These are phyloP conservation scores for Onygenales sp. DNA, from an alignment of 2,329 filamentous ascomycete species.

Conservation along the genomic window DNA sequence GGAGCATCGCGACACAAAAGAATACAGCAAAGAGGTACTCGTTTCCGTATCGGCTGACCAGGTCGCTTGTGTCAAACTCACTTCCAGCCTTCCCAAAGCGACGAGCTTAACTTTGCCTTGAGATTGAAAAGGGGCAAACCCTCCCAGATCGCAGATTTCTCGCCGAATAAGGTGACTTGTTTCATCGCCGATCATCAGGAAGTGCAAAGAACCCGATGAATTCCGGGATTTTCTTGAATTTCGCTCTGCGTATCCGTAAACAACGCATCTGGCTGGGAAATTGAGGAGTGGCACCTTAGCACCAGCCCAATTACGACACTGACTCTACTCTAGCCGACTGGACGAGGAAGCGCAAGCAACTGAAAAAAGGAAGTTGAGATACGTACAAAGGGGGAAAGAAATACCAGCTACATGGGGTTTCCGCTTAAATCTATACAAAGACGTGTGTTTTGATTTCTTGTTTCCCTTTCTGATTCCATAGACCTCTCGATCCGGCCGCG, in stretches of 20 bases:
- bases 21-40: constrained; percentile 57
- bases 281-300: no score
- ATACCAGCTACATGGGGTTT: no score
- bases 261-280: no score
- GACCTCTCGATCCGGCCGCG: no score
- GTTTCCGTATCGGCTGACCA: constrained; percentile 53
- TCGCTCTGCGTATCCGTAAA: neutral
- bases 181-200: constrained; percentile 15
- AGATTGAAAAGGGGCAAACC: constrained; percentile 11
- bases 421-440: no score
- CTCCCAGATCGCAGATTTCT: constrained; percentile 16
- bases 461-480: no score
- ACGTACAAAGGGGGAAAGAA: no score
- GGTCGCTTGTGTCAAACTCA: constrained; percentile 8
- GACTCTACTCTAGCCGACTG: no score
- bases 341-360: no score
- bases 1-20: constrained; percentile 55
- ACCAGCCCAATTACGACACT: no score
- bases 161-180: constrained; percentile 16
- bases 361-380: no score
- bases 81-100: constrained; percentile 5
- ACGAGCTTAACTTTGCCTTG: constrained; percentile 8
- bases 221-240: constrained; percentile 13
- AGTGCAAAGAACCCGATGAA: constrained; percentile 8
- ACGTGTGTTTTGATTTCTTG: no score